Percentiles rank a stretch among this genome's conserved stretches.
These are phyloP conservation scores for Mycena metata DNA, from an alignment of 768 basidiomycete genomes.

Conservation along the genomic window DNA sequence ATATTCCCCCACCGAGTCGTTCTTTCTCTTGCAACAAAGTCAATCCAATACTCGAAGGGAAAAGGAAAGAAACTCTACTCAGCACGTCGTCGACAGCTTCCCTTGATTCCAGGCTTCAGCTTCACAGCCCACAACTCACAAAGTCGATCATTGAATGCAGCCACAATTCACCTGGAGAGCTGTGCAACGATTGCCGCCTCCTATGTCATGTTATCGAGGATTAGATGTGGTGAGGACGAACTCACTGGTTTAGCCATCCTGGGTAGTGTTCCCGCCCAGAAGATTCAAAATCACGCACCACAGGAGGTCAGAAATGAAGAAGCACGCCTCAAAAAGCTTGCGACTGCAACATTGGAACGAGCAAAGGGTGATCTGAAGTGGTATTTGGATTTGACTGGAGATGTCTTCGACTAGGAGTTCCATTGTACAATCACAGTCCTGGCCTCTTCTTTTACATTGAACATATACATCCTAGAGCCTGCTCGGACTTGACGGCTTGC, in stretches of 20 bases:
- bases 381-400: background rate
- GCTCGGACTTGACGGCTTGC: no score
- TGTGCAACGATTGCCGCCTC: conserved; percentile 25
- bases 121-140: conserved; percentile 36
- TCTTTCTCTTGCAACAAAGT: background rate
- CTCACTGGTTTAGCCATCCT: background rate
- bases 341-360: background rate
- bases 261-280: background rate
- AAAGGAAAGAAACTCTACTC: background rate
- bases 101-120: conserved; percentile 32
- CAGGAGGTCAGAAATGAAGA: conserved; percentile 2
- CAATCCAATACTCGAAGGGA: conserved; percentile 1
- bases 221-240: conserved; percentile 24
- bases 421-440: no score
- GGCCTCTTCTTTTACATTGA: no score
- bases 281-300: background rate
- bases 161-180: conserved; percentile 30
- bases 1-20: conserved; percentile 21
- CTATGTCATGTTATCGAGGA: conserved; percentile 38
- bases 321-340: background rate
- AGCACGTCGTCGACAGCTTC: conserved; percentile 28
- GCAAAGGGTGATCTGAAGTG: background rate
- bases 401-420: conserved; percentile 1
- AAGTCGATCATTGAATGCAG: conserved; percentile 31
- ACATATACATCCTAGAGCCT: no score